Percentiles rank a stretch among this genome's conserved stretches.
phyloP scores from a whole-genome alignment of 306 rosid species.

The Inga oerstediana region DNA sequence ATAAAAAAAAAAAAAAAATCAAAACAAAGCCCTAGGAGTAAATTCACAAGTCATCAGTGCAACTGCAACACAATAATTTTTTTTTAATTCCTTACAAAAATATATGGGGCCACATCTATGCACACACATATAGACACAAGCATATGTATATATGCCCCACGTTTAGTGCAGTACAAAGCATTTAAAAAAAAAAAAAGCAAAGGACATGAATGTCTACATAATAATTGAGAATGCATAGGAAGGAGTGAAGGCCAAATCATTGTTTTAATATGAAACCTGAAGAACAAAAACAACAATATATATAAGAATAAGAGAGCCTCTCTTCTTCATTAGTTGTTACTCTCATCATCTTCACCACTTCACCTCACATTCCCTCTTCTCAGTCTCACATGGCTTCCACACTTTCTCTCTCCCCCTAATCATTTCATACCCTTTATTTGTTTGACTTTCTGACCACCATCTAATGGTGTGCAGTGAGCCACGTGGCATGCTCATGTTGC shows the following conservation, averaged over 20 bases:
- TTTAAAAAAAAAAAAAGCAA: neutral
- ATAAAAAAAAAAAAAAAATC: neutral
- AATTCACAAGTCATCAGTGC: neutral
- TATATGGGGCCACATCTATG: neutral
- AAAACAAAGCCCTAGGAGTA: neutral
- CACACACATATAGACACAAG: neutral
- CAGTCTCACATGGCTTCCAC: neutral
- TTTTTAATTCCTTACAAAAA: neutral
- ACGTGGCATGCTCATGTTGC: neutral
- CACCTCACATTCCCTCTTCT: neutral
- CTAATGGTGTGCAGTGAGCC: neutral
- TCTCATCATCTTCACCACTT: constrained; percentile 11
- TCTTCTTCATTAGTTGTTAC: neutral
- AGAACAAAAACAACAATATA: too few relatives aligned
- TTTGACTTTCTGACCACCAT: constrained; percentile 10
- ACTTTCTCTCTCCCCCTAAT: neutral
- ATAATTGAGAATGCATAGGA: neutral
- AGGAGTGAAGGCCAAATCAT: neutral
- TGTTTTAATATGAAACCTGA: neutral
- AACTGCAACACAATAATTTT: neutral
- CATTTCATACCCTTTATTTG: neutral
- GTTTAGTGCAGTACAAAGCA: neutral
- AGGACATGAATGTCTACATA: neutral
- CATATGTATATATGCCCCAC: neutral
- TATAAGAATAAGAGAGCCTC: neutral